A percentile compares a stretch with the other conserved stretches of the same genome.
Conservation (phyloP, 2,329 filamentous ascomycete species). For the Penicillium brasilianum region DNA sequence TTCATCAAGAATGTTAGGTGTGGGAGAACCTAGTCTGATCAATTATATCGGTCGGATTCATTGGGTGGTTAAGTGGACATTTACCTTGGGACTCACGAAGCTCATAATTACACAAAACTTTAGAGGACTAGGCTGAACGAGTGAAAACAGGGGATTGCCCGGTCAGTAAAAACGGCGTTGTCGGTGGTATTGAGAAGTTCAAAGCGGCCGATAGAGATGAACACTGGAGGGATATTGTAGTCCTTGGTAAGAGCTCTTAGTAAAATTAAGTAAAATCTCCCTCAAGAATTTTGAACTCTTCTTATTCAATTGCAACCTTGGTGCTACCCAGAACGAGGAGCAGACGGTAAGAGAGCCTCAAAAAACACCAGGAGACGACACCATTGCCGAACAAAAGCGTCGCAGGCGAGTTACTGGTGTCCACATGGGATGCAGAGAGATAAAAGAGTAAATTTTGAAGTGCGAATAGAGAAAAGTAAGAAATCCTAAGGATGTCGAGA, state of each 20-base stretch:
- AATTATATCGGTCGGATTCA: conserved; percentile 21
- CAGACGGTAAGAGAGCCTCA: no score
- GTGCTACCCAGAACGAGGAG: no score
- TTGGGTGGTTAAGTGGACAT: conserved; percentile 18
- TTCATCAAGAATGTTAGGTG: conserved; percentile 2
- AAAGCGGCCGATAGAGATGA: neutral
- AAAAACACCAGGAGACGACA: no score
- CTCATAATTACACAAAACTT: conserved; percentile 28
- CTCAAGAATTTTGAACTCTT: no score
- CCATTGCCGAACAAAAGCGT: no score
- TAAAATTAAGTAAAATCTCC: no score
- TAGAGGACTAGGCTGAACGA: conserved; percentile 33
- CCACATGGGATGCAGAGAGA: no score
- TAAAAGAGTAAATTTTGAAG: no score
- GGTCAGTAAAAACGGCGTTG: neutral
- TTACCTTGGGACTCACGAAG: conserved; percentile 11
- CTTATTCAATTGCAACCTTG: no score
- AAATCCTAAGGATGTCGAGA: no score
- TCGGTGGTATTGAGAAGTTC: neutral
- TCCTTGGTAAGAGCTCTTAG: neutral
- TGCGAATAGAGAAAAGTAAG: no score
- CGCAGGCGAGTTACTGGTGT: no score
- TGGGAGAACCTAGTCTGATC: conserved; percentile 5
- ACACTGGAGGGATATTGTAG: neutral
- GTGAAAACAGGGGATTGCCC: conserved; percentile 21